phyloP scores from a whole-genome alignment of 495 filamentous ascomycete species.

The Halenospora varia region DNA sequence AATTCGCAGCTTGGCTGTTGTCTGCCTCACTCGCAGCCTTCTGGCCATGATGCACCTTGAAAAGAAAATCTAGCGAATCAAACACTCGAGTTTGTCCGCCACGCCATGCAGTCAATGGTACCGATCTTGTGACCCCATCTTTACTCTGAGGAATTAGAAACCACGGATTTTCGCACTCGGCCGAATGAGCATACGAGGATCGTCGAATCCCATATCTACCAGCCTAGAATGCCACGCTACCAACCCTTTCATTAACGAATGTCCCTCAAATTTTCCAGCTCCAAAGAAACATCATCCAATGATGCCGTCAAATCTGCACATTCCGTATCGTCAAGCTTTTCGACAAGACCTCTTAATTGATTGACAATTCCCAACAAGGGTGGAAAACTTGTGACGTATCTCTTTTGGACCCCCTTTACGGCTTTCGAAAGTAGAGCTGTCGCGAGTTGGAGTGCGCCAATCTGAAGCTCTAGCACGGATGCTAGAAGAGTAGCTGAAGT shows the following conservation, averaged over 20 bases:
- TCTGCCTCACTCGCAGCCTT: no score
- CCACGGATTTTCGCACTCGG: no score
- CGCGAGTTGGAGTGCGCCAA: constrained; percentile 47
- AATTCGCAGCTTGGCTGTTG: no score
- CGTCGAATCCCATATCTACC: no score
- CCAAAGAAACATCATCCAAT: constrained; percentile 23
- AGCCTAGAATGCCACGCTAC: neutral
- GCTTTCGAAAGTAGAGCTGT: constrained; percentile 42
- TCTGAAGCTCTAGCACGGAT: constrained; percentile 40
- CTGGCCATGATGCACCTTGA: no score
- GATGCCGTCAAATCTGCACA: constrained; percentile 22
- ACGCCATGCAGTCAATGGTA: no score
- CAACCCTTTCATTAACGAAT: neutral
- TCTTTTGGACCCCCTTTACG: constrained; percentile 36
- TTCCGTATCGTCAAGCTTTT: constrained; percentile 19
- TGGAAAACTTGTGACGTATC: constrained; percentile 38
- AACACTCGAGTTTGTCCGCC: no score
- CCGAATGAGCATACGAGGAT: no score
- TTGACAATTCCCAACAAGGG: constrained; percentile 37
- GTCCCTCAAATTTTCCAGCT: constrained; percentile 18
- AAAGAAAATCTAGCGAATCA: no score
- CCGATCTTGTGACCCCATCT: no score
- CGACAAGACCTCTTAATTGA: constrained; percentile 24
- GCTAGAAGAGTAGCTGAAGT: constrained; percentile 16
- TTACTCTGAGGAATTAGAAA: no score